Evolutionary conservation across 352 stramenopile genomes (phyloP).

Genomic region (Phytopythium mirpurense): DNA sequence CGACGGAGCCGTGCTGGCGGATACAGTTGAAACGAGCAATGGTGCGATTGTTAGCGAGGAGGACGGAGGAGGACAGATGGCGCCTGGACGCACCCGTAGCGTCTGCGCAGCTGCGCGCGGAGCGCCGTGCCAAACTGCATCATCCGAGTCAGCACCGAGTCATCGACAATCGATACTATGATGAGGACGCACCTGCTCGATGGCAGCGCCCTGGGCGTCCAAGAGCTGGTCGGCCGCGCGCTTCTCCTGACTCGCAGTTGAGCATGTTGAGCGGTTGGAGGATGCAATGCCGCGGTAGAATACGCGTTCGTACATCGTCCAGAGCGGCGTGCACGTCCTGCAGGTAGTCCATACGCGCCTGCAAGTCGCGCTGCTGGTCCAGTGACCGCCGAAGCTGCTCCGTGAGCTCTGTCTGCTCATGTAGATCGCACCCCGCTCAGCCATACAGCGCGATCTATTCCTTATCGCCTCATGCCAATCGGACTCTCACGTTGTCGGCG

Average conservation of each 20-base stretch:
- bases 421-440: too few relatives aligned
- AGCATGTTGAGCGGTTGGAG: not conserved
- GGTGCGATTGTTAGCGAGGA: too few relatives aligned
- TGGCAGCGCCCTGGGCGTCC: constrained; percentile 18
- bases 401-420: not conserved
- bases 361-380: not conserved
- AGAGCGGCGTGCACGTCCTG: not conserved
- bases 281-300: not conserved
- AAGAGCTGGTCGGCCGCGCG: constrained; percentile 22
- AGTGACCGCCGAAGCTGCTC: not conserved
- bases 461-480: too few relatives aligned
- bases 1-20: constrained; percentile 36
- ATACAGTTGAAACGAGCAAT: constrained; percentile 2
- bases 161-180: not conserved
- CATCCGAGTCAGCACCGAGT: not conserved
- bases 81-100: constrained; percentile 39
- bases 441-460: too few relatives aligned
- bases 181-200: constrained; percentile 21
- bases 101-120: constrained; percentile 41
- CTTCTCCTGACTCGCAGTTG: constrained; percentile 13
- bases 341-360: not conserved
- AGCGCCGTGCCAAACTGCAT: constrained; percentile 46
- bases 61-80: too few relatives aligned
- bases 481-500: not conserved
- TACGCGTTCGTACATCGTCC: not conserved